Percentiles rank a stretch among this genome's conserved stretches.
Evolutionary conservation across 306 rosid species (phyloP).

Genomic region (Abrus pulchellus): DNA sequence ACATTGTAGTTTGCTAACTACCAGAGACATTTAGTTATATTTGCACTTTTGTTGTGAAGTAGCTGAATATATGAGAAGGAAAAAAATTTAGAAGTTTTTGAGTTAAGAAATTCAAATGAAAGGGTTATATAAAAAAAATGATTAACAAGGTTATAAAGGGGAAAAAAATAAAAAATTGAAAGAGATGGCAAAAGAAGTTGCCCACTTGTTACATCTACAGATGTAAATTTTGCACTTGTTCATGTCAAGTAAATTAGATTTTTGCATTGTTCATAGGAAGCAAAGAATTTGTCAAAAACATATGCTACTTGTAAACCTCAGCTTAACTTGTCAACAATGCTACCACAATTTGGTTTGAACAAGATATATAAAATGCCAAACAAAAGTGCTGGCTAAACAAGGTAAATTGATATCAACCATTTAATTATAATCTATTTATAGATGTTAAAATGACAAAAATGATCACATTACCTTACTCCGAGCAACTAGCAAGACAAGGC

Average conservation of each 20-base stretch:
- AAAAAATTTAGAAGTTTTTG: background rate
- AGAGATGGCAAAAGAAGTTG: background rate
- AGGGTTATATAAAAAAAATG: conserved; percentile 3
- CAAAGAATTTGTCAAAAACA: background rate
- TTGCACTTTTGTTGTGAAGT: background rate
- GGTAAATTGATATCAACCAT: conserved; percentile 1
- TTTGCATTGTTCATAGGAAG: background rate
- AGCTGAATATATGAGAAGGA: background rate
- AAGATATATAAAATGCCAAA: background rate
- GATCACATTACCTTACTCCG: conserved; percentile 74
- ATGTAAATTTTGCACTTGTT: background rate
- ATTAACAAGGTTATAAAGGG: background rate
- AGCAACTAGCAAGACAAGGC: conserved; percentile 90
- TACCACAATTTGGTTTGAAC: background rate
- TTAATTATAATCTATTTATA: background rate
- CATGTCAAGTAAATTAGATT: background rate
- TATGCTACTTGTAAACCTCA: background rate
- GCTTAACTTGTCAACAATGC: background rate
- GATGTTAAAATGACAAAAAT: conserved; percentile 22
- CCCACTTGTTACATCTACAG: background rate
- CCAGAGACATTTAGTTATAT: background rate
- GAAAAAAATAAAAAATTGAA: background rate
- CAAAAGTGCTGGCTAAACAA: background rate
- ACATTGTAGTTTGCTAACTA: background rate
- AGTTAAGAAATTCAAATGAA: background rate